Evolutionary conservation across 257 asterid genomes (phyloP).

Genomic region (Rhazya stricta): DNA sequence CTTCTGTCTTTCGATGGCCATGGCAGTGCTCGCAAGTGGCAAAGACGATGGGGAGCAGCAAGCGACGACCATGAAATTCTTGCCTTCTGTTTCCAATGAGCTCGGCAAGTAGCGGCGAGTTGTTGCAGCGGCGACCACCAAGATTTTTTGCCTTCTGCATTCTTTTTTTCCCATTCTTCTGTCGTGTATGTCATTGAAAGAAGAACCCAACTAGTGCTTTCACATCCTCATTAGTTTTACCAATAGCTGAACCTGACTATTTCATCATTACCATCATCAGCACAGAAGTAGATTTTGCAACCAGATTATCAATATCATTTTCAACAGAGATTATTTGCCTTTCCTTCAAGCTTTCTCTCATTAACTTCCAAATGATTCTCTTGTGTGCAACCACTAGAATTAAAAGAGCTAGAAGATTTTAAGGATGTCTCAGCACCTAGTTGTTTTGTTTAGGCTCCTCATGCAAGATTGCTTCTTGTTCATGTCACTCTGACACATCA

Average conservation of each 20-base stretch:
- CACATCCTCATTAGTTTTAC: constrained; percentile 27
- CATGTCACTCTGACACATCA: constrained; percentile 22
- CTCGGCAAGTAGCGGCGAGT: too few species aligned
- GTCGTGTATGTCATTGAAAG: too few species aligned
- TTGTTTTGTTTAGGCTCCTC: constrained; percentile 20
- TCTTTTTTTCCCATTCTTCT: too few species aligned
- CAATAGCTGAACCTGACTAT: constrained; percentile 19
- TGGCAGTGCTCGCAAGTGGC: too few species aligned
- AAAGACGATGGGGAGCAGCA: too few species aligned
- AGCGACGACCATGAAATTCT: too few species aligned
- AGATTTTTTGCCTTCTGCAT: too few species aligned
- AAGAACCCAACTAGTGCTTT: constrained; percentile 14
- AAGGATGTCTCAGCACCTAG: constrained; percentile 23
- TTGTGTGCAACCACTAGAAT: constrained; percentile 16
- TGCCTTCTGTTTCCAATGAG: too few species aligned
- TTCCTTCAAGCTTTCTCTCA: constrained; percentile 26
- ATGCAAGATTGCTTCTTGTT: constrained; percentile 27
- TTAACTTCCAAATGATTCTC: constrained; percentile 15
- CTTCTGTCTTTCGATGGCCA: too few species aligned
- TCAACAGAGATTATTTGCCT: constrained; percentile 23
- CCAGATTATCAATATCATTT: constrained; percentile 28
- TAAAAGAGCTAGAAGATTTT: constrained; percentile 27
- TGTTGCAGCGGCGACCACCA: too few species aligned
- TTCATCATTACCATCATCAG: constrained; percentile 15
- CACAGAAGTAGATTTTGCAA: constrained; percentile 20